These are phyloP conservation scores for Tripterygium wilfordii DNA, from an alignment of 177 flowering plant genomes.

Conservation along the genomic window DNA sequence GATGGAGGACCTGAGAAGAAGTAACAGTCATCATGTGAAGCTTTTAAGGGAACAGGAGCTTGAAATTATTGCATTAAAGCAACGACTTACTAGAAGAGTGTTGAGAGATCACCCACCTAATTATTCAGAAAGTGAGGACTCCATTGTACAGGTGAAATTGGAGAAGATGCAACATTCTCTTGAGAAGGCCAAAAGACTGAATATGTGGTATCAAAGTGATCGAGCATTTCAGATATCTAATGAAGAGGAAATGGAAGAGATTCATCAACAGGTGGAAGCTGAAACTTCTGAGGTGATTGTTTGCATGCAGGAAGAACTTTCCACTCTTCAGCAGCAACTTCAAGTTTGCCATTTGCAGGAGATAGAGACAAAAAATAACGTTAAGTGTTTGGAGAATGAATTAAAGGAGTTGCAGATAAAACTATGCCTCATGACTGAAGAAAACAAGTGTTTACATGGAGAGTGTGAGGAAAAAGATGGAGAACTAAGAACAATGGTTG, in stretches of 20 bases:
- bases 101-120: constrained; percentile 24
- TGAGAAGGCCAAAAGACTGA: constrained; percentile 72
- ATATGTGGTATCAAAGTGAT: constrained; percentile 60
- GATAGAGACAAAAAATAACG: constrained; percentile 31
- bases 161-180: constrained; percentile 83
- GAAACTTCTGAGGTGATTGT: constrained; percentile 97
- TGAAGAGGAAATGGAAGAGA: constrained; percentile 81
- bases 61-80: constrained; percentile 47
- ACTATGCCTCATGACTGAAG: constrained; percentile 25
- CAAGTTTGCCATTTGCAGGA: constrained; percentile 46
- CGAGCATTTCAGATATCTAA: constrained; percentile 46
- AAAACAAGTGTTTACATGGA: constrained; percentile 34
- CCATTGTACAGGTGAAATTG: constrained; percentile 53
- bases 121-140: constrained; percentile 25
- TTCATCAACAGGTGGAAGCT: constrained; percentile 81
- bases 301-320: constrained; percentile 86
- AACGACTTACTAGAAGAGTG: constrained; percentile 27
- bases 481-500: constrained; percentile 31
- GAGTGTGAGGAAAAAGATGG: constrained; percentile 46
- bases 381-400: constrained; percentile 36
- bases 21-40: constrained; percentile 28
- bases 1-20: constrained; percentile 52
- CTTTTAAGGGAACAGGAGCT: constrained; percentile 45
- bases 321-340: constrained; percentile 65
- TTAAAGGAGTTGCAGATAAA: constrained; percentile 38